These are phyloP conservation scores for Venturia effusa DNA, from an alignment of 2,329 filamentous ascomycete genomes.

Conservation along the genomic window DNA sequence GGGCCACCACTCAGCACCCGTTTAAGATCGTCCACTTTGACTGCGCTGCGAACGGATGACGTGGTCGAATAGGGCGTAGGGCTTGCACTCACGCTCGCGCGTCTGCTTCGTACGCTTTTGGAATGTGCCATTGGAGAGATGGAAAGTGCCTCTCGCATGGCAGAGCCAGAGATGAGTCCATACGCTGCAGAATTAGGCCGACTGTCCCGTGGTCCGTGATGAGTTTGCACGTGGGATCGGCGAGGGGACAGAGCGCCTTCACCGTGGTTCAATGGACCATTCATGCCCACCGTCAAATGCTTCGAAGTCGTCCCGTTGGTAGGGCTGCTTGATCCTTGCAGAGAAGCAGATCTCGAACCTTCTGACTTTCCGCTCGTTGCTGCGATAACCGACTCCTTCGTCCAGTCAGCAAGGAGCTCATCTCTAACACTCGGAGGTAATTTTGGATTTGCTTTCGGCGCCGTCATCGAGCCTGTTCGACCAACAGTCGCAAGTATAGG, in stretches of 20 bases:
- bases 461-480: neutral
- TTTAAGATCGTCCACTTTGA: constrained; percentile 37
- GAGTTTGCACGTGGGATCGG: neutral
- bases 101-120: constrained; percentile 4
- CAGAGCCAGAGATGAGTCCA: constrained; percentile 5
- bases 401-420: constrained; percentile 71
- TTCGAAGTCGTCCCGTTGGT: neutral
- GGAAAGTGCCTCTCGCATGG: constrained; percentile 4
- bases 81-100: constrained; percentile 2
- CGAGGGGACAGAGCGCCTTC: neutral
- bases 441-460: constrained; percentile 21
- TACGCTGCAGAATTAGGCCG: constrained; percentile 1
- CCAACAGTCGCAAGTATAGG: constrained; percentile 42
- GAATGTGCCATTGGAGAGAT: neutral
- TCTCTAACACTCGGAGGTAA: constrained; percentile 60
- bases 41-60: constrained; percentile 26
- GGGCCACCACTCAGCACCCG: constrained; percentile 25
- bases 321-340: constrained; percentile 58
- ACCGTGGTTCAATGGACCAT: constrained; percentile 2
- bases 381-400: constrained; percentile 60
- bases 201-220: neutral
- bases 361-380: constrained; percentile 48
- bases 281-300: constrained; percentile 6
- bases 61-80: constrained; percentile 19
- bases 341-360: constrained; percentile 58